phyloP scores from a whole-genome alignment of 495 filamentous ascomycete genomes.

The Paragyromitra xinjiangensis region DNA sequence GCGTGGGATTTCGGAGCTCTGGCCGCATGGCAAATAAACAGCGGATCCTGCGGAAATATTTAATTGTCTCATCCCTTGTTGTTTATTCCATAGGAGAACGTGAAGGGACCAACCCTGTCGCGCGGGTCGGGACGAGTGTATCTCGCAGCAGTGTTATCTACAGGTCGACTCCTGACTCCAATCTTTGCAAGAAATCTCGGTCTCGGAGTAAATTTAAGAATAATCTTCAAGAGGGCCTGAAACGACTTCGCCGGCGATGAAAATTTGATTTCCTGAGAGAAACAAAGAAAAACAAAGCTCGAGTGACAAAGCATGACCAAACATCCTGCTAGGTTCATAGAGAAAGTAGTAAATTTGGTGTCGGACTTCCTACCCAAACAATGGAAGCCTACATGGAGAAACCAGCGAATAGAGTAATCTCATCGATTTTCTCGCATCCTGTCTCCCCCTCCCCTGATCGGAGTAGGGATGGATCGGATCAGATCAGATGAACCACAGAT shows the following conservation, averaged over 20 bases:
- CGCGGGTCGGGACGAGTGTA: neutral
- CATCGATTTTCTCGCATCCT: neutral
- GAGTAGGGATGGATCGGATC: neutral
- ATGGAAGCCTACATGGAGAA: neutral
- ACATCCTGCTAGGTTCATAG: neutral
- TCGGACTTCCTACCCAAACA: slow-evolving; percentile 1
- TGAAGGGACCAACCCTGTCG: neutral
- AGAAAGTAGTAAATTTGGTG: neutral
- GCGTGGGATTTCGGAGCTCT: slow-evolving; percentile 9
- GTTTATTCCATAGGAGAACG: neutral
- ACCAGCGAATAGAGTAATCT: neutral
- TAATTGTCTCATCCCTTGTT: neutral
- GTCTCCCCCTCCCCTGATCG: neutral
- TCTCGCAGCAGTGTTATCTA: neutral
- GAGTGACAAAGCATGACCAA: slow-evolving; percentile 38
- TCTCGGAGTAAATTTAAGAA: neutral
- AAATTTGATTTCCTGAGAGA: neutral
- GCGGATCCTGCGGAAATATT: slow-evolving; percentile 1
- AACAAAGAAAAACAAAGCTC: neutral
- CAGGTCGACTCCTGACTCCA: neutral
- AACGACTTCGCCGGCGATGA: neutral
- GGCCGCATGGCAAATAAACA: neutral
- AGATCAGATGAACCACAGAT: slow-evolving; percentile 31
- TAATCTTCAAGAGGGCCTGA: no score
- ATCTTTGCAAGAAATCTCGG: neutral